Evolutionary conservation across 1,284 basidiomycete species (phyloP).

Genomic region (Trametes polyzona): DNA sequence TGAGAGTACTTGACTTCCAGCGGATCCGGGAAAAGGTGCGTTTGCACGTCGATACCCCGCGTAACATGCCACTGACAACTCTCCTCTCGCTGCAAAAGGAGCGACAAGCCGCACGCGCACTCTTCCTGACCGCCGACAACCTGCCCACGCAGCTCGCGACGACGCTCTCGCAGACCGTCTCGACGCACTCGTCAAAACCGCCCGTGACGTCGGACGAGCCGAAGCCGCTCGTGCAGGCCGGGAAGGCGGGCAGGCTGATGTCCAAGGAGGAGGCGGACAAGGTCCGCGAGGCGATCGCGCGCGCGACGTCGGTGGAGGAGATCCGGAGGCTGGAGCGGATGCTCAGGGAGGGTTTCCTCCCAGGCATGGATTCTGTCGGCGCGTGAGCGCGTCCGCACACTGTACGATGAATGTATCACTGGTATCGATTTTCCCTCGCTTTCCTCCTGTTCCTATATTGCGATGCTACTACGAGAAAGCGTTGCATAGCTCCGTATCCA

Average conservation of each 20-base stretch:
- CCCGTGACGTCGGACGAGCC: constrained; percentile 72
- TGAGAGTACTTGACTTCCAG: constrained; percentile 96
- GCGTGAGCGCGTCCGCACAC: constrained; percentile 44
- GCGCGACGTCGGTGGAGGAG: constrained; percentile 90
- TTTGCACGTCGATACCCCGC: constrained; percentile 9
- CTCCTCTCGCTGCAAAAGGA: constrained; percentile 54
- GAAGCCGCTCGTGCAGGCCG: constrained; percentile 57
- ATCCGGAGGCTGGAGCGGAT: constrained; percentile 87
- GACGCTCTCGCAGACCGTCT: constrained; percentile 74
- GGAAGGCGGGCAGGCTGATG: constrained; percentile 83
- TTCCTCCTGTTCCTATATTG: constrained; percentile 20
- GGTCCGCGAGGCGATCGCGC: constrained; percentile 89
- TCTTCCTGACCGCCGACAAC: constrained; percentile 79
- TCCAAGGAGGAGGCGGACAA: constrained; percentile 91
- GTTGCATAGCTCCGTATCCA: not conserved
- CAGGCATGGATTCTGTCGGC: constrained; percentile 73
- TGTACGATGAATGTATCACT: constrained; percentile 31
- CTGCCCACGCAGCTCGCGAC: constrained; percentile 84
- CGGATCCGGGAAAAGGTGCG: constrained; percentile 94
- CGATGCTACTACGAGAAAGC: not conserved
- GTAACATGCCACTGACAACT: not conserved
- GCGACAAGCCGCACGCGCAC: constrained; percentile 69
- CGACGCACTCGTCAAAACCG: constrained; percentile 62
- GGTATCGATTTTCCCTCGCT: constrained; percentile 39
- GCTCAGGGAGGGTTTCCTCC: constrained; percentile 85